These are phyloP conservation scores for Aureobasidium leucospermi DNA, from an alignment of 2,329 filamentous ascomycete species.

Conservation along the genomic window DNA sequence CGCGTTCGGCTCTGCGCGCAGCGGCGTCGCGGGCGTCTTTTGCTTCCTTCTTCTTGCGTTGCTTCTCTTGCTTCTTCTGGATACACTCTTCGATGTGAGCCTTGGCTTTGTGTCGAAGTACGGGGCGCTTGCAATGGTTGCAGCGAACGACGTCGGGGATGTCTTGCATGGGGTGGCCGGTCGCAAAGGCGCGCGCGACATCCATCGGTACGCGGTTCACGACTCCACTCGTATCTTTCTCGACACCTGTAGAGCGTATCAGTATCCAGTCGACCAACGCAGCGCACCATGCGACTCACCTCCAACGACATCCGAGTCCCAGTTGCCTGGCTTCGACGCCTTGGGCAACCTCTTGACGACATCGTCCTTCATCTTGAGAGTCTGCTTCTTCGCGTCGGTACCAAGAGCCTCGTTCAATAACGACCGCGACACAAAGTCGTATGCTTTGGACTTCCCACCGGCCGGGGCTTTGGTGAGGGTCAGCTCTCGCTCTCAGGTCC, in stretches of 20 bases:
- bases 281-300: conserved; percentile 13
- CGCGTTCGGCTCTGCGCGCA: conserved; percentile 34
- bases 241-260: background rate
- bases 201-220: conserved; percentile 63
- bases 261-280: background rate
- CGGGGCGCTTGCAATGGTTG: conserved; percentile 89
- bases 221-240: conserved; percentile 18
- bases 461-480: conserved; percentile 11
- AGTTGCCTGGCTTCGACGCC: conserved; percentile 27
- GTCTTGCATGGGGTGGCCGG: conserved; percentile 75
- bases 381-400: background rate
- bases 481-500: background rate
- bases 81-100: conserved; percentile 79
- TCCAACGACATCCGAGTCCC: conserved; percentile 25
- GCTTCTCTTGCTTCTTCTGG: conserved; percentile 66
- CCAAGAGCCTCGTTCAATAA: conserved; percentile 9
- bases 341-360: conserved; percentile 24
- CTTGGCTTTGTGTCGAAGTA: conserved; percentile 66
- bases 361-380: conserved; percentile 21
- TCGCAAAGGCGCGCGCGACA: conserved; percentile 71
- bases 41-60: conserved; percentile 56
- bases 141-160: conserved; percentile 69
- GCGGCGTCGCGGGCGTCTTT: conserved; percentile 48
- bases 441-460: conserved; percentile 5
- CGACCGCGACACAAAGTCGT: conserved; percentile 14